A percentile compares a stretch with the other conserved stretches of the same genome.
Evolutionary conservation across 805 yeast genomes (phyloP).

Genomic region (Kuraishia hungarica): DNA sequence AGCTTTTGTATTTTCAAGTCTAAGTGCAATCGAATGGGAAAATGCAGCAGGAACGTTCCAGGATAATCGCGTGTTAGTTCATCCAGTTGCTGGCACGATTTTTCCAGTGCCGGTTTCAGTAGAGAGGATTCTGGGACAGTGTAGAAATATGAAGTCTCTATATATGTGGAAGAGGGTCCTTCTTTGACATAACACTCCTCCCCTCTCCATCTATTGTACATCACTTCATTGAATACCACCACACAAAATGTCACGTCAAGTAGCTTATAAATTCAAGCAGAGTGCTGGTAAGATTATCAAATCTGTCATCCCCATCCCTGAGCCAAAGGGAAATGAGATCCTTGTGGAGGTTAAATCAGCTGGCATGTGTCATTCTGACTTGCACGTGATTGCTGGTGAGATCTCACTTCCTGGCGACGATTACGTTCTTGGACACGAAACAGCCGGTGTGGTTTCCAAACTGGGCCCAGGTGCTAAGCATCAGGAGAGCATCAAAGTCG

Average conservation of each 20-base stretch:
- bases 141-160: too few species aligned
- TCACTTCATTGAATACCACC: too few species aligned
- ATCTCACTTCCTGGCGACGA: not conserved
- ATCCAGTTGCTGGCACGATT: too few species aligned
- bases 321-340: constrained; percentile 5
- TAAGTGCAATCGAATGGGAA: not conserved
- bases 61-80: too few species aligned
- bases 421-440: constrained; percentile 23
- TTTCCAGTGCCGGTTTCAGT: too few species aligned
- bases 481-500: constrained; percentile 5
- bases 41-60: not conserved
- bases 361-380: constrained; percentile 31
- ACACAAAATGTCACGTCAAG: not conserved
- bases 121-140: too few species aligned
- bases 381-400: constrained; percentile 23
- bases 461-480: constrained; percentile 6
- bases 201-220: too few species aligned
- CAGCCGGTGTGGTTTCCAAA: constrained; percentile 17
- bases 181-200: too few species aligned
- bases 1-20: not conserved
- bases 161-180: not conserved
- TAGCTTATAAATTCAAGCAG: constrained; percentile 6
- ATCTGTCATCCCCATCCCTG: constrained; percentile 5
- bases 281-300: constrained; percentile 4
- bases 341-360: constrained; percentile 10